Base-by-base conservation (phyloP, 139 green algal genomes). In the Medakamo hakoo region DNA sequence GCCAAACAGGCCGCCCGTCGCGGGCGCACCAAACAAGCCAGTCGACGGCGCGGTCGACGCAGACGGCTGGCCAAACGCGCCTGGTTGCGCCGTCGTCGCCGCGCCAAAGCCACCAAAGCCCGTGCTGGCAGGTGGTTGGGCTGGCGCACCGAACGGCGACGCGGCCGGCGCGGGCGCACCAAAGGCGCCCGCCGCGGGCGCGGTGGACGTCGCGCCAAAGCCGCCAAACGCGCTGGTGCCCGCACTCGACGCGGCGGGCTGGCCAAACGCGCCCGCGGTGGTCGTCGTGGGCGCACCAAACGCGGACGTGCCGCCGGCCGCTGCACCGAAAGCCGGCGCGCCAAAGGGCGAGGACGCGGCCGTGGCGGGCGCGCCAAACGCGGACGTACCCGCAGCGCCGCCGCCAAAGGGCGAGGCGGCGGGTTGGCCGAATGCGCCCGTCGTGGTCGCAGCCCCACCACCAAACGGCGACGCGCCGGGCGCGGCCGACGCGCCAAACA, bases 281-380 rank as follows among this genome's bases (percentile, higher is more conserved):
- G 58, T 63, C 5, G 40, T 52, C 16, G 40, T 9, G 9, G 40
- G 40, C 40, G 63, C 63, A 27, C 73, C 72, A 67, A 81, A 81
- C 3, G 57, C 64, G 0, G 73, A 58, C 14, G 61, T 70, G 59
- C 57, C 65, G 27, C 49, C 48, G 14, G 64, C 58, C n/a, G 67
- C 31, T 18, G 68, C 74, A 14, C 78, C 78, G 64, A 83, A 85
- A 5, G 75, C 55, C 4, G 66, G 59, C 4, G 62, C 59, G 9
- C 74, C 77, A 59, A 78, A 79, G 30, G 48, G 58, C n/a, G 57
- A 30, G 26, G 62, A 68, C 2, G 9, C 40, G 40, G 40, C 16
- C 40, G 40, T 21, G 16, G 9, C 40, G 16, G 9, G 9, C 40
- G 40, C 40, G 23, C 71, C 71, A 30, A 76, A 76, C 2, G 40